These are phyloP conservation scores for Suillus discolor DNA, from an alignment of 768 basidiomycete genomes.

Conservation along the genomic window DNA sequence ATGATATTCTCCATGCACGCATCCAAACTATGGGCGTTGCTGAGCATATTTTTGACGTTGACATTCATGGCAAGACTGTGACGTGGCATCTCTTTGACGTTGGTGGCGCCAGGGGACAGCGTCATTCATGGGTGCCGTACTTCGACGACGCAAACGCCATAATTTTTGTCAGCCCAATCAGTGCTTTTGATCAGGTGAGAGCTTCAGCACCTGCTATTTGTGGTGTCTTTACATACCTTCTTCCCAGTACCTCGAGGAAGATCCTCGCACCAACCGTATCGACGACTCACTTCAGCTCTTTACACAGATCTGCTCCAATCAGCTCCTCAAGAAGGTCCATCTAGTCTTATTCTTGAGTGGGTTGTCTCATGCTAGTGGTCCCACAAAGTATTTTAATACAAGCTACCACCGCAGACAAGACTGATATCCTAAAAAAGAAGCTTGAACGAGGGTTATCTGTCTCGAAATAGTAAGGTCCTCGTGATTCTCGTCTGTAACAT, in stretches of 20 bases:
- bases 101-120: slow-evolving; percentile 70
- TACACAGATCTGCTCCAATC: slow-evolving; percentile 83
- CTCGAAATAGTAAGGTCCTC: slow-evolving; percentile 66
- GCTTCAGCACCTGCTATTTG: not conserved
- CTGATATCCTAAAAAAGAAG: slow-evolving; percentile 75
- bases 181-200: slow-evolving; percentile 74
- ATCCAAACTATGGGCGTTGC: slow-evolving; percentile 90
- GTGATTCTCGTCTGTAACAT: slow-evolving; percentile 13
- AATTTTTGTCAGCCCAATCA: slow-evolving; percentile 78
- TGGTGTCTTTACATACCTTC: slow-evolving; percentile 6
- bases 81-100: slow-evolving; percentile 78
- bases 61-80: slow-evolving; percentile 74
- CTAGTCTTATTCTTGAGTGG: slow-evolving; percentile 60
- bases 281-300: slow-evolving; percentile 90
- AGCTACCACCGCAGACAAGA: slow-evolving; percentile 55
- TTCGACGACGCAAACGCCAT: slow-evolving; percentile 74
- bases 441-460: slow-evolving; percentile 69
- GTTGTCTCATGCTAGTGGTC: slow-evolving; percentile 21
- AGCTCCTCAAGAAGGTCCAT: slow-evolving; percentile 71
- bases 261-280: slow-evolving; percentile 81
- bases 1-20: slow-evolving; percentile 87
- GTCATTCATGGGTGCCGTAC: slow-evolving; percentile 76
- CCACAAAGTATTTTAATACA: not conserved
- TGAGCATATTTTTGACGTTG: slow-evolving; percentile 82
- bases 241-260: slow-evolving; percentile 80